Percentiles rank a stretch among this genome's conserved stretches.
These are phyloP conservation scores for Barbarea vulgaris DNA, from an alignment of 345 rosid genomes.

Conservation along the genomic window DNA sequence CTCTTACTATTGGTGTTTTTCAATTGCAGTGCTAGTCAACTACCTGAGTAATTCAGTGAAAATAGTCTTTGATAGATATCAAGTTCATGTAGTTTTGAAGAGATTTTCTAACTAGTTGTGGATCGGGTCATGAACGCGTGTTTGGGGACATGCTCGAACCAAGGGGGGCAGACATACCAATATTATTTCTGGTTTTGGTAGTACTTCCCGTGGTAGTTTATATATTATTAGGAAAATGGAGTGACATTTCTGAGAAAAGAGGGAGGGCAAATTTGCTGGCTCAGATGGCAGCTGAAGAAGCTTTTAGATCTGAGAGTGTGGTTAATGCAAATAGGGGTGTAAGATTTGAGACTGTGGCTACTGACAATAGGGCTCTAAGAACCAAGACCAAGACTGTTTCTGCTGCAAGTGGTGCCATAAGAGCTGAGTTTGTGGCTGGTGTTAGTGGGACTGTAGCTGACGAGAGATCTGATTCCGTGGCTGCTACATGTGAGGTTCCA, in stretches of 20 bases:
- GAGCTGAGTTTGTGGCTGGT: slow-evolving; percentile 30
- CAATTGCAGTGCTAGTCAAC: slow-evolving; percentile 29
- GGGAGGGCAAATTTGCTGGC: slow-evolving; percentile 66
- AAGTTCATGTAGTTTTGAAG: slow-evolving; percentile 39
- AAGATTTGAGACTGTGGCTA: slow-evolving; percentile 29
- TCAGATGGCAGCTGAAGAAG: slow-evolving; percentile 81
- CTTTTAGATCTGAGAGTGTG: slow-evolving; percentile 54
- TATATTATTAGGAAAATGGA: slow-evolving; percentile 83
- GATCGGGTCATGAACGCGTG: slow-evolving; percentile 76
- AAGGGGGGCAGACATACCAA: slow-evolving; percentile 84
- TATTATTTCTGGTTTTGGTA: slow-evolving; percentile 75
- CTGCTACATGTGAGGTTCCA: slow-evolving; percentile 49
- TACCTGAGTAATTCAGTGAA: slow-evolving; percentile 10
- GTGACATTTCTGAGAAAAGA: slow-evolving; percentile 65
- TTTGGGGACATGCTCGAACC: slow-evolving; percentile 89
- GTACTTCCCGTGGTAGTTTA: slow-evolving; percentile 82
- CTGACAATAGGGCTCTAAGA: slow-evolving; percentile 28
- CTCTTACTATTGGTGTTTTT: slow-evolving; percentile 1
- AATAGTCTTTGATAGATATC: neutral
- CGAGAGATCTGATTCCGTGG: slow-evolving; percentile 32
- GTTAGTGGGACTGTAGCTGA: slow-evolving; percentile 15
- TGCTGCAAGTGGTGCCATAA: slow-evolving; percentile 9
- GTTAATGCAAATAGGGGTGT: slow-evolving; percentile 23
- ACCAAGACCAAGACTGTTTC: slow-evolving; percentile 18
- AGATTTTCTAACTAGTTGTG: slow-evolving; percentile 32